phyloP scores from a whole-genome alignment of 2,329 filamentous ascomycete genomes.

The Fusarium oligoseptatum region DNA sequence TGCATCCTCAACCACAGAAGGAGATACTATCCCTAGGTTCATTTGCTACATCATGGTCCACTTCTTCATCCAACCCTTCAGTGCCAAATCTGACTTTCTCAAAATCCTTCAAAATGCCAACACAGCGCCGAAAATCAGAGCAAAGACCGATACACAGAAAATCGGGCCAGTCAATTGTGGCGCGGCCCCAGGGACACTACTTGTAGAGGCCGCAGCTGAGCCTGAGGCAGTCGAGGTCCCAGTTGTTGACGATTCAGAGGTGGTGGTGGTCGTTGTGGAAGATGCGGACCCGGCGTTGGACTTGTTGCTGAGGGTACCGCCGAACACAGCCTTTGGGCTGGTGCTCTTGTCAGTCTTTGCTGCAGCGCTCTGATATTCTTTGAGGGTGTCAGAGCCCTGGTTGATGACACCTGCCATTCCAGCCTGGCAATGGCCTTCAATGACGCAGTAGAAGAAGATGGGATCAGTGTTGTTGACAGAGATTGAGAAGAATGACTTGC shows the following conservation, averaged over 20 bases:
- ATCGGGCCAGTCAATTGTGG: neutral
- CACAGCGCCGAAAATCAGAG: neutral
- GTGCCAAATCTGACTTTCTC: neutral
- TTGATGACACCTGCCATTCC: constrained; percentile 52
- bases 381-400: constrained; percentile 37
- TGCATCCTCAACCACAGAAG: neutral
- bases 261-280: neutral
- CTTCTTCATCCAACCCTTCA: neutral
- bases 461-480: constrained; percentile 48
- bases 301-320: constrained; percentile 17
- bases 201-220: neutral
- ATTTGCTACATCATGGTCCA: neutral
- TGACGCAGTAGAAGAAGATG: constrained; percentile 49
- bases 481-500: constrained; percentile 39
- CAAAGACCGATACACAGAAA: neutral
- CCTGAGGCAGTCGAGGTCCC: neutral
- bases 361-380: constrained; percentile 27
- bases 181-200: neutral
- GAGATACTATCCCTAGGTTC: neutral
- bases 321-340: constrained; percentile 22
- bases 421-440: constrained; percentile 45
- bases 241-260: neutral
- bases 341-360: constrained; percentile 13
- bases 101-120: neutral
- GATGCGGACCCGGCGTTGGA: neutral